Base-by-base conservation (phyloP, 2,329 filamentous ascomycete species). In the Penicillium sp. region DNA sequence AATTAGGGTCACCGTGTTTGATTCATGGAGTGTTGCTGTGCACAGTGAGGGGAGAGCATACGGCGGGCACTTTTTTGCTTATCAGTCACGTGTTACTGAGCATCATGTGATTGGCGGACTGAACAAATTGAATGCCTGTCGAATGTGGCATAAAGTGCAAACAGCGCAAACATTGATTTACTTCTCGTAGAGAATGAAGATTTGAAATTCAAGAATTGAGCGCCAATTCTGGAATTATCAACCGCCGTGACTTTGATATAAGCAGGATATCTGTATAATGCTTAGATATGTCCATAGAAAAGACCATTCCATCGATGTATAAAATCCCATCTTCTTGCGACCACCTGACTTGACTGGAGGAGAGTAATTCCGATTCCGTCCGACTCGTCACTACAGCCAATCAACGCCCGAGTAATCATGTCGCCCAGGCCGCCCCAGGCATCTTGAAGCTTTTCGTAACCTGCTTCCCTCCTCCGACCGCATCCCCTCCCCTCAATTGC, bases 1-100 rank as follows among this genome's bases (percentile, higher is more conserved):
- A 74, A 71, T 65, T 69, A 7, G 67, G 80, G 72, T 85, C 90
- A 85, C 75, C 80, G 75, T 47, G 44, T 43, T 41, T 49, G 45
- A 47, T 51, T 54, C 62, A 62, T 62, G 44, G 44, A 49, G 49
- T 20, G 44, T 27, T 30, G 5, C 18, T 22, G 18, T 5, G 5
- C 18, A 22, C 18, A 26, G 23, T 35, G 16, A 15, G 29, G 14
- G 13, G 17, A 29, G 16, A 18, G 31, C 22, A 13, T 4, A n/a
- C 22, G 33, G 31, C 37, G 42, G 31, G 36, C 48, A 49, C 42
- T 49, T 52, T 52, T 52, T 52, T 53, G 46, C 48, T 53, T 53
- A 53, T 53, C 49, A 49, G 39, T 51, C 50, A 53, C 50, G 50
- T 53, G 50, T 25, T 20, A 13, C 32, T 51, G 44, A 30, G 48